Conservation (phyloP, 495 filamentous ascomycete genomes). For the Aspergillus panamensis region DNA sequence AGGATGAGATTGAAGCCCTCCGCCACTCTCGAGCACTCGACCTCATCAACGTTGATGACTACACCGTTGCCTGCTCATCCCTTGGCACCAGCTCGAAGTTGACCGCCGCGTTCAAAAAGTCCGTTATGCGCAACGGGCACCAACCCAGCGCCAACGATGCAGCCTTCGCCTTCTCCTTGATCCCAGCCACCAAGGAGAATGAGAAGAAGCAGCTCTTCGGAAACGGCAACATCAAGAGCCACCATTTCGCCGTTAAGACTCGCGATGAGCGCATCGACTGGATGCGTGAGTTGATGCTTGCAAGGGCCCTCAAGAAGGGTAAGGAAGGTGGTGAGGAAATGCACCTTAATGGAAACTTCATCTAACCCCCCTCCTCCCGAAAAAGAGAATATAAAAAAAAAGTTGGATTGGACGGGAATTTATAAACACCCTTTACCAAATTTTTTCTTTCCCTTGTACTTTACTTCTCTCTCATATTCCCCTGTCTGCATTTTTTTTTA, state of each 20-base stretch:
- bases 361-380: no score
- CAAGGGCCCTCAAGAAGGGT: conserved; percentile 72
- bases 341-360: no score
- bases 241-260: conserved; percentile 86
- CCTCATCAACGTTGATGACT: conserved; percentile 91
- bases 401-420: no score
- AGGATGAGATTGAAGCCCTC: conserved; percentile 53
- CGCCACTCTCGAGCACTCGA: conserved; percentile 58
- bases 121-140: conserved; percentile 59
- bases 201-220: conserved; percentile 41
- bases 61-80: conserved; percentile 85
- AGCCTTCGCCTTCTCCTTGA: conserved; percentile 87
- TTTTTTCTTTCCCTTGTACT: no score
- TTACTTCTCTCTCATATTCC: no score
- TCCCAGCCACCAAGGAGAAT: conserved; percentile 59
- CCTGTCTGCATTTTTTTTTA: no score
- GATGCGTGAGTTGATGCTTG: conserved; percentile 98
- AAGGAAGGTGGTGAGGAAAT: conserved; percentile 70
- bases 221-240: conserved; percentile 67
- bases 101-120: conserved; percentile 81
- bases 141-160: no score
- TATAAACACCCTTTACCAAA: no score
- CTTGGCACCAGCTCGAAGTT: conserved; percentile 70
- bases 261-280: conserved; percentile 92
- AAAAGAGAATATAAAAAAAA: no score